A percentile compares a stretch with the other conserved stretches of the same genome.
phyloP scores from a whole-genome alignment of 2,329 filamentous ascomycete genomes.

The Pseudocercospora fijiensis region DNA sequence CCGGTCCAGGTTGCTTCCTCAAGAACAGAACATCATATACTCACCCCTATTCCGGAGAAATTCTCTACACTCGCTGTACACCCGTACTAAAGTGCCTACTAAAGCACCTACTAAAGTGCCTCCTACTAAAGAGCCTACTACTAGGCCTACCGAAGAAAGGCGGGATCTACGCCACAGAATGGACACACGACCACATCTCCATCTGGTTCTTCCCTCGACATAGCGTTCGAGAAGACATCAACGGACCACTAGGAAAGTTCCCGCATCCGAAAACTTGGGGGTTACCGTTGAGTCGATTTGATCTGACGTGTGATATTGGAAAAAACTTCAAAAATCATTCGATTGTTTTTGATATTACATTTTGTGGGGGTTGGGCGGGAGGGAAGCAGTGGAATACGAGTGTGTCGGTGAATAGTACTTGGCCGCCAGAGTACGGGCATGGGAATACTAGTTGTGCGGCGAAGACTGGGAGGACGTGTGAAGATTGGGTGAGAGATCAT shows the following conservation, averaged over 20 bases:
- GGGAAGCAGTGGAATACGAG: slow-evolving; percentile 30
- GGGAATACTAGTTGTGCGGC: slow-evolving; percentile 33
- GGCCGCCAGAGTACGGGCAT: neutral
- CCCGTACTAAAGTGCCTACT: too few species aligned
- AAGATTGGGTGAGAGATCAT: slow-evolving; percentile 36
- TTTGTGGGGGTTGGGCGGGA: slow-evolving; percentile 43
- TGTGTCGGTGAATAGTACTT: slow-evolving; percentile 11
- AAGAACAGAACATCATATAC: slow-evolving; percentile 37
- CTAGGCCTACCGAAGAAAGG: too few species aligned
- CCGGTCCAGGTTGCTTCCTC: slow-evolving; percentile 34
- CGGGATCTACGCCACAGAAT: slow-evolving; percentile 39
- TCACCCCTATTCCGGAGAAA: slow-evolving; percentile 70
- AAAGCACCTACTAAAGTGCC: too few species aligned
- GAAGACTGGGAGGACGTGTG: slow-evolving; percentile 30
- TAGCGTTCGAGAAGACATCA: slow-evolving; percentile 34
- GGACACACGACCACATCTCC: slow-evolving; percentile 30
- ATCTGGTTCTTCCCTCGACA: slow-evolving; percentile 41
- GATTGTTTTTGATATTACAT: slow-evolving; percentile 64
- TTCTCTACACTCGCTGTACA: slow-evolving; percentile 40
- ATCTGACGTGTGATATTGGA: slow-evolving; percentile 41
- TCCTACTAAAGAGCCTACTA: too few species aligned
- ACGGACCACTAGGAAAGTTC: slow-evolving; percentile 27
- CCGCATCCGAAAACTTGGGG: slow-evolving; percentile 66
- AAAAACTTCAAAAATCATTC: slow-evolving; percentile 37
- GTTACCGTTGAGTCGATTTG: slow-evolving; percentile 63